Base-by-base conservation (phyloP, 116 monocot genomes). In the Posidonia oceanica region DNA sequence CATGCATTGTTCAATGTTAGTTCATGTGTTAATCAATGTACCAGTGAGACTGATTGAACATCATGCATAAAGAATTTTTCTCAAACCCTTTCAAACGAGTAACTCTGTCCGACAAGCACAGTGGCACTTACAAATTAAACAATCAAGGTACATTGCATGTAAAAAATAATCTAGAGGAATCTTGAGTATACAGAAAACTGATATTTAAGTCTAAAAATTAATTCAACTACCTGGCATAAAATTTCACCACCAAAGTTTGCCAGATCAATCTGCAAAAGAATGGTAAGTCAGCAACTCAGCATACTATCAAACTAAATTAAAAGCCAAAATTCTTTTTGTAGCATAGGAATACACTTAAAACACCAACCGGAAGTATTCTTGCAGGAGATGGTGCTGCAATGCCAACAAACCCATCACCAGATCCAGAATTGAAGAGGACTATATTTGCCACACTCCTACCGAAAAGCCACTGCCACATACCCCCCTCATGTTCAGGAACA, bases 401-500 rank as follows among this genome's bases (percentile, higher is more conserved):
- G 64, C 90, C 98, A 79, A 99, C 88, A 83, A 78, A 99, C 54
- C 98, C 98, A 84, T 90, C 86, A 68, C 72, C 82, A 59, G 79
- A 39, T 36, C 84, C 93, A 83, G 80, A n/a, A 78, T 99, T 99
- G 17, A 64, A 84, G 71, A 93, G 68, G 67, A 88, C 73, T 40
- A 82, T 80, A 73, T 81, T 99, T 39, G 77, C 78, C 37, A 82
- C 70, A 68, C 75, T 86, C 80, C 86, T 93, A 48, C 93, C 93
- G 74, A 99, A 89, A 81, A 99, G 66, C 98, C 98, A 93, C 74
- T 99, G 93, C 93, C 87, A 87, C 16, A 88, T 8, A 53, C 90
- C 90, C 3, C 82, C 88, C 52, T 93, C 98, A 78, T 99, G 76
- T 69, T 93, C 93, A 72, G 85, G 83, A 14, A 78, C 76, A 70